These are phyloP conservation scores for Microsporum audouinii DNA, from an alignment of 2,329 filamentous ascomycete species.

Conservation along the genomic window DNA sequence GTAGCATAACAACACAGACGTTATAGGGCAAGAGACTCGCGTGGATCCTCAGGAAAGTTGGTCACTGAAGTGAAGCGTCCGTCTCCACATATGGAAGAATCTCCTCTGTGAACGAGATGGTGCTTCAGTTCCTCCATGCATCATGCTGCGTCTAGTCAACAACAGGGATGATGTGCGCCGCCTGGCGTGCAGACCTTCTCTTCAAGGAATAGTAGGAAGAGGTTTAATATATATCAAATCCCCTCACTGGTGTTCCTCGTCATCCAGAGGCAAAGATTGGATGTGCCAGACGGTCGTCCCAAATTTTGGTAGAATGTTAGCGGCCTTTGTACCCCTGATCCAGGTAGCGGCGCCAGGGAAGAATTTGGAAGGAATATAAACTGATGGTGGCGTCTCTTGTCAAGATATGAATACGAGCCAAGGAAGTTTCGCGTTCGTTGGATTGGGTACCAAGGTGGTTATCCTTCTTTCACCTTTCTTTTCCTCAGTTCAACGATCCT, in stretches of 20 bases:
- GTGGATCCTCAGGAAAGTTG: not conserved
- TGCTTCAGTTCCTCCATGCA: not conserved
- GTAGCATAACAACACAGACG: not conserved
- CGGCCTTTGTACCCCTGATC: not conserved
- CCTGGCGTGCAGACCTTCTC: not conserved
- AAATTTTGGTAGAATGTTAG: not conserved
- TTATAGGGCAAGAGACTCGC: not conserved
- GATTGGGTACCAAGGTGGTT: not conserved
- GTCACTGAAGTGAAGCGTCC: not conserved
- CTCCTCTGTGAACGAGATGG: not conserved
- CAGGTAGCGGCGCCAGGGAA: not conserved
- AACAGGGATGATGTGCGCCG: not conserved
- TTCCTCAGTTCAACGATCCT: no score
- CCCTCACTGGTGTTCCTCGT: not conserved
- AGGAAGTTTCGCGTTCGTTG: not conserved
- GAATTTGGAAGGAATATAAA: not conserved
- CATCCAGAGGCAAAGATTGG: not conserved
- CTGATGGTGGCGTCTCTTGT: not conserved
- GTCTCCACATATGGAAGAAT: not conserved
- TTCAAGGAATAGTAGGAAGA: not conserved
- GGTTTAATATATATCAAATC: not conserved
- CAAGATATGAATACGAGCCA: not conserved
- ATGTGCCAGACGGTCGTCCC: not conserved
- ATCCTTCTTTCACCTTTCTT: no score
- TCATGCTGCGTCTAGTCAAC: not conserved